These are phyloP conservation scores for Fusarium xyrophilum DNA, from an alignment of 2,329 filamentous ascomycete species.

Conservation along the genomic window DNA sequence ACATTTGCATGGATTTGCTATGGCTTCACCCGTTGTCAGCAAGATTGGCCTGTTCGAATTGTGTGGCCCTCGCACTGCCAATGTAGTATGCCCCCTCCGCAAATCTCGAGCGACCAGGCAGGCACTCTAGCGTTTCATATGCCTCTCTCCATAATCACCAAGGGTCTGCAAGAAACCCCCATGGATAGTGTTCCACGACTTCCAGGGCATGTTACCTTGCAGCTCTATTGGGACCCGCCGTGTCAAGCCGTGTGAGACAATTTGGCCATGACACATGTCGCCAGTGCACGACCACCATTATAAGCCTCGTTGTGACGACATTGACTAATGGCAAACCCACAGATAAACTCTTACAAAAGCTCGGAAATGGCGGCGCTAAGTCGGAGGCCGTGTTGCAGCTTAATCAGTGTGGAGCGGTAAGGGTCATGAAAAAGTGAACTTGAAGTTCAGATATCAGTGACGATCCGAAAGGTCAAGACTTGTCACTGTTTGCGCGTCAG, in stretches of 20 bases:
- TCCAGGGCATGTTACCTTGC: constrained; percentile 24
- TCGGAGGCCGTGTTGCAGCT: constrained; percentile 24
- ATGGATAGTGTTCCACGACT: not conserved
- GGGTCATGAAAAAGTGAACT: not conserved
- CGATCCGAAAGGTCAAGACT: not conserved
- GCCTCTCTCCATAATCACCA: not conserved
- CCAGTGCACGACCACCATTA: constrained; percentile 25
- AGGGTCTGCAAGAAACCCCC: not conserved
- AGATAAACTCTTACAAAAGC: constrained; percentile 7
- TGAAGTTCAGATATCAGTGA: not conserved
- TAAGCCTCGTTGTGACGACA: constrained; percentile 26
- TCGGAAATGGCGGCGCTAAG: constrained; percentile 37
- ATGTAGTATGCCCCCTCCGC: constrained; percentile 5
- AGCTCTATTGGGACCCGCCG: constrained; percentile 19
- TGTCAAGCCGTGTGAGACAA: constrained; percentile 31
- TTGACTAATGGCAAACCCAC: constrained; percentile 8
- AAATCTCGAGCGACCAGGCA: constrained; percentile 6
- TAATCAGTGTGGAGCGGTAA: constrained; percentile 26
- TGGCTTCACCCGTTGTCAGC: constrained; percentile 9
- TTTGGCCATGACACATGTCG: constrained; percentile 11
- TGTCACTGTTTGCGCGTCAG: not conserved
- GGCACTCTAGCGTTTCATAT: constrained; percentile 3
- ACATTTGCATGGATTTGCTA: constrained; percentile 6
- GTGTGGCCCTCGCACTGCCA: constrained; percentile 7
- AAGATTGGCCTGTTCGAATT: constrained; percentile 10